Evolutionary conservation across 1,139 yeast genomes (phyloP), one percentile per base, ranked within the genome.

Genomic region (Kodamaea fungicola): DNA sequence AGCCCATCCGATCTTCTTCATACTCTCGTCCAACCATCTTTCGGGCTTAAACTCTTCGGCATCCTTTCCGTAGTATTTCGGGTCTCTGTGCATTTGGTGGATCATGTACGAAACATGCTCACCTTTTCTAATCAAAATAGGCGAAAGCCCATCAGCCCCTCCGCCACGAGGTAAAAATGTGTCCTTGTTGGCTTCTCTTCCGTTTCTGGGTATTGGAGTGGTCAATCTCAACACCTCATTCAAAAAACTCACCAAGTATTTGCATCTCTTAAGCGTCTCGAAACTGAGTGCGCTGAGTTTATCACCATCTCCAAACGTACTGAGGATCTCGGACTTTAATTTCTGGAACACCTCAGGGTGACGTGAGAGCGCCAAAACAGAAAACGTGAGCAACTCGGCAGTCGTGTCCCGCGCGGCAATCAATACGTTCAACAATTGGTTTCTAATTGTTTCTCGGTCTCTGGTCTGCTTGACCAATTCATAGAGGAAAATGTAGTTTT

Each of bases 151-250:
- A 38, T 72, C 69, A 3, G 58, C 49, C 4, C 80, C 81, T 21
- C 80, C 80, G 12, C 81, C 81, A 28, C 59, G 58, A 22, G 81
- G 81, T 33, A 76, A 57, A 7, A 71, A 62, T 6, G 80, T 75
- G 43, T 68, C 69, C 37, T 56, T 63, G 9, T 61, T 57, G 16
- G 78, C 71, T 28, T 60, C 57, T 40, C 83, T 63, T 50, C 65
- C 66, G 49, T 77, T 77, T 32, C 62, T 51, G 21, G 83, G 82
- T 16, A 78, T 82, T 4, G 75, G 63, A 8, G 83, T 83, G 46
- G 74, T 76, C 45, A 77, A 51, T 45, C 83, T 64, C 42, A 77
- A 66, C 4, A 63, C 59, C 54, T 77, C 83, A 49, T 74, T 74
- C 31, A 78, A 50, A 30, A 74, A 71, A 36, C 62, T 61, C 45